Evolutionary conservation across 805 yeast genomes (phyloP).

Genomic region (Myxozyma udenii): DNA sequence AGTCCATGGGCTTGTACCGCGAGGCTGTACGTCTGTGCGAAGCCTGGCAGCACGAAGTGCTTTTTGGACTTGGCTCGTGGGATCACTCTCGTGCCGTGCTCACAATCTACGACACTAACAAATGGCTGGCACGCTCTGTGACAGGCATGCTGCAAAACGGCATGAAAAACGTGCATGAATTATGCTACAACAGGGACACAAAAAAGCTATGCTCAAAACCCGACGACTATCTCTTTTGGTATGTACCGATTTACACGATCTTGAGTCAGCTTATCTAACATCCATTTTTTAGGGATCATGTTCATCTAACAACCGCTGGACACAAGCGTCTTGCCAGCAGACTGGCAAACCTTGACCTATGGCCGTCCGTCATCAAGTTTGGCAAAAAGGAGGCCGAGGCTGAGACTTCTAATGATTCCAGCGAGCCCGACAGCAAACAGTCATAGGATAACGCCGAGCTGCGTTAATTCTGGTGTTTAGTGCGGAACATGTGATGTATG

Average conservation of each 20-base stretch:
- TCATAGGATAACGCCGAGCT: background rate
- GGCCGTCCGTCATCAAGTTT: conserved; percentile 13
- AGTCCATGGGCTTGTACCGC: conserved; percentile 8
- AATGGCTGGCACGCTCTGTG: conserved; percentile 21
- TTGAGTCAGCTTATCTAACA: background rate
- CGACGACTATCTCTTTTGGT: conserved; percentile 18
- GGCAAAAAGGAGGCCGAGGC: too few relatives aligned
- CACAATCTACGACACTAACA: conserved; percentile 20
- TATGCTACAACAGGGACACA: conserved; percentile 15
- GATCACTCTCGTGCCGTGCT: conserved; percentile 17
- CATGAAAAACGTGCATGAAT: conserved; percentile 1
- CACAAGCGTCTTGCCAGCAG: conserved; percentile 17
- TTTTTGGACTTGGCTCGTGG: conserved; percentile 17
- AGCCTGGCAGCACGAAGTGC: conserved; percentile 15
- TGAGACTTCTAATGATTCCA: background rate
- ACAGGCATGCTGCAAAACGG: conserved; percentile 19
- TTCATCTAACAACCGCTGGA: conserved; percentile 25
- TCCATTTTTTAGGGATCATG: conserved; percentile 15
- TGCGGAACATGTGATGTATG: too few relatives aligned
- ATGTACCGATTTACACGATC: background rate
- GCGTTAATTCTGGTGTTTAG: too few relatives aligned
- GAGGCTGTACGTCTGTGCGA: conserved; percentile 19
- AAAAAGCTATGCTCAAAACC: conserved; percentile 12
- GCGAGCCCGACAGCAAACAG: background rate
- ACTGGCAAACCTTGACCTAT: conserved; percentile 9